Evolutionary conservation across 176 grass and related monocot species (phyloP), one percentile per base, ranked within the genome.

Genomic region (Oryza longistaminata): DNA sequence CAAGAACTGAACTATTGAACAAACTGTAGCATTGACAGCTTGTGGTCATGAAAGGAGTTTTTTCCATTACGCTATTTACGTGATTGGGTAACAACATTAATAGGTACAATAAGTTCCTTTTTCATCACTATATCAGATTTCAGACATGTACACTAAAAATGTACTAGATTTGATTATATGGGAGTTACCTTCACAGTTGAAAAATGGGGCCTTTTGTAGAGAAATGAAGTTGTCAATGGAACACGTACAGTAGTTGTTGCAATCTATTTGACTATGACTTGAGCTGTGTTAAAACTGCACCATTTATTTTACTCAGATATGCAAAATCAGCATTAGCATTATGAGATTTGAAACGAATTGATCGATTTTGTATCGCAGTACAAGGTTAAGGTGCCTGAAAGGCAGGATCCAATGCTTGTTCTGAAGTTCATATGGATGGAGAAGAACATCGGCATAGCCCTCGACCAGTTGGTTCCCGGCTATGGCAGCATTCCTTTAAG

Each of bases 391-490:
- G 94, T 92, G 67, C 92, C 92, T 1, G 33, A 65, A 52, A 92
- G 61, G 85, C 84, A 93, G 79, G 90, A 85, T 46, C 88, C 94
- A 0, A 74, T 90, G 80, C 73, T 92, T 2, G 85, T 97, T 43
- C 74, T 97, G 9, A 93, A 93, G 78, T 97, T 97, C 74, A 85
- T 97, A 64, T 97, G 94, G 92, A 97, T 97, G 91, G 94, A 94
- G 85, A 97, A 94, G 80, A 97, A 97, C 87, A 93, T 97, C 0
- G 91, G 91, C 81, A 82, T 97, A 37, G 87, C 85, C 27, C 82
- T 92, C 0, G 94, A 97, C 76, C 92, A 90, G 29, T 66, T 97
- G 61, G 81, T 97, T 79, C 87, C 91, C 0, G 92, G 94, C 68
- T 60, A 92, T 16, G 92, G 94, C 3, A 94, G 91, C 42, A 83